Percentiles rank a stretch among this genome's conserved stretches.
Evolutionary conservation across 1,284 basidiomycete genomes (phyloP).

Genomic region (Gymnopus androsaceus): DNA sequence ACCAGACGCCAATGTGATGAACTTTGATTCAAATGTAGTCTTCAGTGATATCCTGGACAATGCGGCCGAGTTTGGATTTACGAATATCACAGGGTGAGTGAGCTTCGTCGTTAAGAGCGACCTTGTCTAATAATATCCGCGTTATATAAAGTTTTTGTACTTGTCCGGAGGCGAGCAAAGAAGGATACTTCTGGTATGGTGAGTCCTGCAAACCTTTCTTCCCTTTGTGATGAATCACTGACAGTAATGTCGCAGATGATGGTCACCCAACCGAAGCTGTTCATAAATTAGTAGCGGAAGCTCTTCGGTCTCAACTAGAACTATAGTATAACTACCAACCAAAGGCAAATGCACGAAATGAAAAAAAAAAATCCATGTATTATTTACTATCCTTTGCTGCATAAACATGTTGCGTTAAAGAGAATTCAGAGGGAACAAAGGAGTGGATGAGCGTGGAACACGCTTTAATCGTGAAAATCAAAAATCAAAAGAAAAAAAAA

Average conservation of each 20-base stretch:
- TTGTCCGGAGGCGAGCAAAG: slow-evolving; percentile 44
- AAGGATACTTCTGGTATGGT: slow-evolving; percentile 58
- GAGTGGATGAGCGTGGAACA: slow-evolving; percentile 16
- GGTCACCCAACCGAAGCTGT: slow-evolving; percentile 53
- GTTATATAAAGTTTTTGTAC: slow-evolving; percentile 46
- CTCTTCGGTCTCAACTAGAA: slow-evolving; percentile 40
- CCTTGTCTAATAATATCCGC: background rate
- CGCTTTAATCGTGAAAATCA: background rate
- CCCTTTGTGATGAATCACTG: background rate
- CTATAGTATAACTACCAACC: no score
- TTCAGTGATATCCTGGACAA: slow-evolving; percentile 49
- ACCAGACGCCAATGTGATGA: slow-evolving; percentile 41
- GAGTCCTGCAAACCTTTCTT: slow-evolving; percentile 26
- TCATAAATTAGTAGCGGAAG: slow-evolving; percentile 46
- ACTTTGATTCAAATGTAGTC: slow-evolving; percentile 53
- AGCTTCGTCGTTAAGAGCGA: slow-evolving; percentile 4
- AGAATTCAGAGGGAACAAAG: slow-evolving; percentile 15
- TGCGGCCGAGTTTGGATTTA: slow-evolving; percentile 45
- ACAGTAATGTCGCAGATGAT: slow-evolving; percentile 33
- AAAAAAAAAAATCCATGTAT: background rate
- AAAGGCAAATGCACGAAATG: background rate
- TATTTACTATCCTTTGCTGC: background rate
- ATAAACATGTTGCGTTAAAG: background rate
- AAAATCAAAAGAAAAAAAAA: background rate
- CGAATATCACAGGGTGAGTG: slow-evolving; percentile 52